Base-by-base conservation (phyloP, 768 basidiomycete species). In the Lentinula boryana region DNA sequence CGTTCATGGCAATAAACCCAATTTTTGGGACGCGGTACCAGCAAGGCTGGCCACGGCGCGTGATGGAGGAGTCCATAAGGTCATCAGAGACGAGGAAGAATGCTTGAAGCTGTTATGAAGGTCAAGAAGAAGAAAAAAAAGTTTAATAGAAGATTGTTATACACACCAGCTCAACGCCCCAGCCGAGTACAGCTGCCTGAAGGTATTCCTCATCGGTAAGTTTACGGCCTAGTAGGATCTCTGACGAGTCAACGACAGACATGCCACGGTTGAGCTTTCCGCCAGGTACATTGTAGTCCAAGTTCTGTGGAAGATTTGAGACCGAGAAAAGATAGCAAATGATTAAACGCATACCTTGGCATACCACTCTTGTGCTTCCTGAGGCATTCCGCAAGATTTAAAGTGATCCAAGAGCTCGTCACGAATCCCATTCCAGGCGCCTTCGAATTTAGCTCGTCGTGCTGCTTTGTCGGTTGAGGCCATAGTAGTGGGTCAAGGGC, bases 41-140 rank as follows among this genome's bases (percentile, higher is more conserved):
- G 76, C 96, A 99, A 1, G 95, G 90, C 73, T 97, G 95, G 4
- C 89, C 88, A 9, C 96, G 88, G 27, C 96, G 89, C 10, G 96
- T 98, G 66, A 98, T 88, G 51, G 91, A 93, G 18, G 82, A 72
- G 70, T 99, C 96, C 97, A 99, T 99, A 68, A 98, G 95, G 73
- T 98, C 96, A 74, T 99, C 93, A 4, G 93, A 84, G 60, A 97
- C 93, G 60, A 98, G 85, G 87, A 98, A 98, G 76, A 89, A 97
- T 0, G 94, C 95, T 87, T 98, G 96, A 7, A 99, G 84, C 93
- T 96, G 68, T 18, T 1, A 21, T 5, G 6, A 35, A 23, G 15
- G 49, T 3, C 41, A 33, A 58, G 40, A 13, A 31, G 48, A 50
- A 58, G 35, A n/a, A 44, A 16, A 35, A 55, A 18, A 50, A 12